A percentile compares a stretch with the other conserved stretches of the same genome.
Conservation (phyloP, 164 flowering plant species). For the Piper betle region DNA sequence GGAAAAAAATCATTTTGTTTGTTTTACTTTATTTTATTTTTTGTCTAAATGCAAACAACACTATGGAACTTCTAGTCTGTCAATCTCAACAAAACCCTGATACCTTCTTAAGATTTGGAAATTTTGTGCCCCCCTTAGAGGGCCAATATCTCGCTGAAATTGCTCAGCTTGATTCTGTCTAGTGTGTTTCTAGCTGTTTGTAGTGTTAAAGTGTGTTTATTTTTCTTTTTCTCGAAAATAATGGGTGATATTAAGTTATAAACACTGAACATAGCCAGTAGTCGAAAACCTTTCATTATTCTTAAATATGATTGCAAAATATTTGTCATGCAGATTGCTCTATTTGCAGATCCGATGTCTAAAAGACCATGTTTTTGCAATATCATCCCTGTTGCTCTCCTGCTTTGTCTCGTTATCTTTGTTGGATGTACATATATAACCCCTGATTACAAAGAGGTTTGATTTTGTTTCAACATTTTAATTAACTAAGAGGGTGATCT, state of each 20-base stretch:
- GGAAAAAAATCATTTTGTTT: too few relatives aligned
- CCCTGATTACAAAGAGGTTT: constrained; percentile 19
- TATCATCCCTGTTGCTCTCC: constrained; percentile 27
- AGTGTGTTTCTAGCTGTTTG: neutral
- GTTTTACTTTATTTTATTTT: too few relatives aligned
- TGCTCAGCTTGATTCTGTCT: neutral
- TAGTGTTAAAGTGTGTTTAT: neutral
- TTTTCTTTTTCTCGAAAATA: neutral
- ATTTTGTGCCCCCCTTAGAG: neutral
- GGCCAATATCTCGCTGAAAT: neutral
- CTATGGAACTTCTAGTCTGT: too few relatives aligned
- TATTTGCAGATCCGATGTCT: constrained; percentile 31
- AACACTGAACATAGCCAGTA: neutral
- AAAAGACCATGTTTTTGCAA: constrained; percentile 34
- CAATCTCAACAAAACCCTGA: too few relatives aligned
- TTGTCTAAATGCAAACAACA: too few relatives aligned
- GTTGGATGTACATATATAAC: constrained; percentile 16
- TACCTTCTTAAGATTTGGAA: too few relatives aligned
- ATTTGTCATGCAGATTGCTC: constrained; percentile 25
- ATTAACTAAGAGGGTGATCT: neutral
- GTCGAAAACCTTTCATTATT: neutral
- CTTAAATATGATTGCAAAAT: neutral
- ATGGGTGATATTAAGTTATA: neutral
- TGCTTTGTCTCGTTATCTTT: constrained; percentile 36
- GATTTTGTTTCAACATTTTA: neutral